Evolutionary conservation across 2,329 filamentous ascomycete genomes (phyloP).

Genomic region (Colletotrichum plurivorum): DNA sequence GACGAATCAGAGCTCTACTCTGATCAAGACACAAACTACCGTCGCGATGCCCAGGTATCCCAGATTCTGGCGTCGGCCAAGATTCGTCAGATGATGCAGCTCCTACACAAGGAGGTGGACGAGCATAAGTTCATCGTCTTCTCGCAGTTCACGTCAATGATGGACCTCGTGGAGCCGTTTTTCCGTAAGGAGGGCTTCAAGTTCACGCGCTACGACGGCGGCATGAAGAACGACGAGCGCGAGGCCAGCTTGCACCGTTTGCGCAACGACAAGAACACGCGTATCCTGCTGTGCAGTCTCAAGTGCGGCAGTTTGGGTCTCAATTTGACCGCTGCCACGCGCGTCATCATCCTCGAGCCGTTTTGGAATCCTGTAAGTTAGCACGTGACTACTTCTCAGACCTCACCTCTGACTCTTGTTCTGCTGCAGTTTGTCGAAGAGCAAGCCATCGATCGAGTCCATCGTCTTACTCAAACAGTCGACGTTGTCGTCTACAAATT

Average conservation of each 20-base stretch:
- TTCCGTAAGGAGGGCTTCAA: conserved; percentile 80
- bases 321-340: conserved; percentile 92
- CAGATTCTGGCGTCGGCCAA: conserved; percentile 84
- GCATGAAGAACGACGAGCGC: conserved; percentile 93
- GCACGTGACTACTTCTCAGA: neutral
- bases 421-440: conserved; percentile 89
- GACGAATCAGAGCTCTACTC: conserved; percentile 59
- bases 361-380: conserved; percentile 93
- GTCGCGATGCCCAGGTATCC: conserved; percentile 57
- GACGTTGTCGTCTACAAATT: conserved; percentile 97
- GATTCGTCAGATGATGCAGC: conserved; percentile 86
- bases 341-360: conserved; percentile 95
- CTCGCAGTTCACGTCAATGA: conserved; percentile 98
- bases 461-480: conserved; percentile 96
- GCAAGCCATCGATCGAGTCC: conserved; percentile 97
- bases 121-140: conserved; percentile 99
- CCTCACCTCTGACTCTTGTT: neutral
- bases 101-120: conserved; percentile 82
- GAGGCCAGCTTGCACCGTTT: conserved; percentile 87
- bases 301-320: conserved; percentile 94
- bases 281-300: conserved; percentile 91
- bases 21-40: conserved; percentile 54
- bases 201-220: conserved; percentile 93
- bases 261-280: conserved; percentile 79
- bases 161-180: conserved; percentile 95